Evolutionary conservation across 352 stramenopile species (phyloP).

Genomic region (Peronospora destructor): DNA sequence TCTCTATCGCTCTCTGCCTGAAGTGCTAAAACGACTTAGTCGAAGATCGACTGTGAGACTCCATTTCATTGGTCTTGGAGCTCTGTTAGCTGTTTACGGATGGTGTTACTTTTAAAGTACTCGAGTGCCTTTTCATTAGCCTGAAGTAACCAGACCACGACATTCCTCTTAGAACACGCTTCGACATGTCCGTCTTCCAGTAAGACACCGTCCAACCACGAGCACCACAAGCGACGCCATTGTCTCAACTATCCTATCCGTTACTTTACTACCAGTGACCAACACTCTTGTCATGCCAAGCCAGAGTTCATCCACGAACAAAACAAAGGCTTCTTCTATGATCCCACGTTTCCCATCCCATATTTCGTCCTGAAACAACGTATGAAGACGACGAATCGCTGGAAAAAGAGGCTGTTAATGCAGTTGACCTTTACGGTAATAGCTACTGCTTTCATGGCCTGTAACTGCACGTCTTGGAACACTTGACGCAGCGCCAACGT

Average conservation of each 20-base stretch:
- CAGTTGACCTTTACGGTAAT: constrained; percentile 26
- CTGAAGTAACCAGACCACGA: no score
- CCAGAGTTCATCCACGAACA: constrained; percentile 66
- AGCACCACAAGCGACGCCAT: constrained; percentile 42
- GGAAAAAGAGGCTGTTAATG: constrained; percentile 40
- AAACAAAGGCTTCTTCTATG: constrained; percentile 45
- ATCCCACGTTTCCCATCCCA: constrained; percentile 28
- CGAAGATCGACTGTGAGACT: no score
- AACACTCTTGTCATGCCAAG: constrained; percentile 44
- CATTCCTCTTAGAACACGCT: no score
- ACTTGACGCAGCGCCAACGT: constrained; percentile 46
- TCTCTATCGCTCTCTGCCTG: no score
- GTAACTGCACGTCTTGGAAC: constrained; percentile 59
- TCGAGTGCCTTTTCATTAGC: no score
- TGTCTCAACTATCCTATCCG: constrained; percentile 40
- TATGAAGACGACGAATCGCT: constrained; percentile 41
- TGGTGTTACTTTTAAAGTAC: no score
- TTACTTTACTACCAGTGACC: constrained; percentile 32
- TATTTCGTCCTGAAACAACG: constrained; percentile 50
- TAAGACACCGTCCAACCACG: no score
- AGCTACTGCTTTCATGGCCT: constrained; percentile 48
- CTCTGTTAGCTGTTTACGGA: no score
- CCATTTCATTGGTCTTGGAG: no score
- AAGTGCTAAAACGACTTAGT: no score
- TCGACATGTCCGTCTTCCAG: no score